These are phyloP conservation scores for Artomyces pyxidatus DNA, from an alignment of 768 basidiomycete genomes.

Conservation along the genomic window DNA sequence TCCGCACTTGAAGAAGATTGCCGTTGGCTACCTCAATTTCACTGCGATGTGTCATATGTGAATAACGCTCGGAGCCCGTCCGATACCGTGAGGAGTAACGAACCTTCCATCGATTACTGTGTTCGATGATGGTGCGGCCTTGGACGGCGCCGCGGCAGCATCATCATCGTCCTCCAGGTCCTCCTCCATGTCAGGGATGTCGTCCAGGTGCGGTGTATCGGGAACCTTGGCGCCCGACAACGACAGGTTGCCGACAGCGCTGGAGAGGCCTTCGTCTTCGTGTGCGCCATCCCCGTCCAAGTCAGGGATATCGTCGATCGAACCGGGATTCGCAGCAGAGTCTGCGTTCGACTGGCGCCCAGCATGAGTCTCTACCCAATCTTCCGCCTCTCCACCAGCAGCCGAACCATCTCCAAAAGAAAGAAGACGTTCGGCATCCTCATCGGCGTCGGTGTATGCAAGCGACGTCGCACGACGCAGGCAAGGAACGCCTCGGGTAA, in stretches of 20 bases:
- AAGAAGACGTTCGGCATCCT: constrained; percentile 90
- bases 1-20: constrained; percentile 90
- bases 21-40: constrained; percentile 60
- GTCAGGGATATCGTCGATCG: constrained; percentile 84
- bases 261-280: constrained; percentile 25
- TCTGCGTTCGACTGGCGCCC: constrained; percentile 52
- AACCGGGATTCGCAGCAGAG: constrained; percentile 48
- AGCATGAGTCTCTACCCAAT: constrained; percentile 99
- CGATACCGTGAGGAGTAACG: constrained; percentile 18
- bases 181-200: constrained; percentile 99
- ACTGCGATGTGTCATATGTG: constrained; percentile 25
- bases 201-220: constrained; percentile 89
- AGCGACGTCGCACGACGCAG: constrained; percentile 87
- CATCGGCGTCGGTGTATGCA: constrained; percentile 92
- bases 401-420: constrained; percentile 64
- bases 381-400: constrained; percentile 57
- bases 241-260: constrained; percentile 21
- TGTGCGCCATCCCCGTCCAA: constrained; percentile 58
- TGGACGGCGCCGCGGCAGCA: constrained; percentile 60
- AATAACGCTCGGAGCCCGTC: constrained; percentile 1
- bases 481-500: constrained; percentile 95
- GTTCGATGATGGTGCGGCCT: constrained; percentile 25
- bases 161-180: constrained; percentile 83
- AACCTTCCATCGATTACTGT: constrained; percentile 43
- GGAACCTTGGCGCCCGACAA: constrained; percentile 24